phyloP scores from a whole-genome alignment of 1,139 yeast genomes.

The Candida tetrigidarum region DNA sequence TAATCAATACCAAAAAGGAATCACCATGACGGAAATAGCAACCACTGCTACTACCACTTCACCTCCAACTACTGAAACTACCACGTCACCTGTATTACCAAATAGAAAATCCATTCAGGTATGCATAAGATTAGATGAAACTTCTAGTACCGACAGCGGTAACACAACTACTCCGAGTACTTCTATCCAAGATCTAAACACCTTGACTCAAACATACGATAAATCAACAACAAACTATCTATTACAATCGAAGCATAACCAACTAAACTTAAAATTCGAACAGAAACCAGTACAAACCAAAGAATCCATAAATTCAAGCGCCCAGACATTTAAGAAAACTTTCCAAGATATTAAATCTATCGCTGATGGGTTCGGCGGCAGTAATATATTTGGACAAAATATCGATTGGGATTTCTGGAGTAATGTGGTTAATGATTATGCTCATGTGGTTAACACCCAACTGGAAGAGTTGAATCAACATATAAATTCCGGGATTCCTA shows the following conservation, averaged over 20 bases:
- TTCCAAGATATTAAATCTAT: slow-evolving; percentile 58
- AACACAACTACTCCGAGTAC: slow-evolving; percentile 3
- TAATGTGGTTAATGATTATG: slow-evolving; percentile 73
- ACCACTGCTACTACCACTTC: neutral
- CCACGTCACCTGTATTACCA: slow-evolving; percentile 22
- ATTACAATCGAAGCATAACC: slow-evolving; percentile 39
- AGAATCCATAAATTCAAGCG: slow-evolving; percentile 62
- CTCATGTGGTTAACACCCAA: slow-evolving; percentile 62
- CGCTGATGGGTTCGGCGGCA: slow-evolving; percentile 45
- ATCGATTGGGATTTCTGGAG: slow-evolving; percentile 93
- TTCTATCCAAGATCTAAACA: slow-evolving; percentile 9
- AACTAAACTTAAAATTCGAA: slow-evolving; percentile 32
- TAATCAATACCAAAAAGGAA: too few species aligned
- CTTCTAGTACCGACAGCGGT: slow-evolving; percentile 11
- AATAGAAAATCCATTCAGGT: slow-evolving; percentile 33
- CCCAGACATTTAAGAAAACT: slow-evolving; percentile 62
- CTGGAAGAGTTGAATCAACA: slow-evolving; percentile 63
- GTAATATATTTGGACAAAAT: slow-evolving; percentile 27
- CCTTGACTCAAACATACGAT: slow-evolving; percentile 23
- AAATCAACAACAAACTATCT: slow-evolving; percentile 33
- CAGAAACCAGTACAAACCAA: slow-evolving; percentile 36
- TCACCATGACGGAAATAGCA: neutral
- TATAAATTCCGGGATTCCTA: slow-evolving; percentile 79
- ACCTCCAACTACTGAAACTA: neutral
- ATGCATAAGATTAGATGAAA: slow-evolving; percentile 31